These are phyloP conservation scores for Aspergillus novoparasiticus DNA, from an alignment of 2,329 filamentous ascomycete species.

Conservation along the genomic window DNA sequence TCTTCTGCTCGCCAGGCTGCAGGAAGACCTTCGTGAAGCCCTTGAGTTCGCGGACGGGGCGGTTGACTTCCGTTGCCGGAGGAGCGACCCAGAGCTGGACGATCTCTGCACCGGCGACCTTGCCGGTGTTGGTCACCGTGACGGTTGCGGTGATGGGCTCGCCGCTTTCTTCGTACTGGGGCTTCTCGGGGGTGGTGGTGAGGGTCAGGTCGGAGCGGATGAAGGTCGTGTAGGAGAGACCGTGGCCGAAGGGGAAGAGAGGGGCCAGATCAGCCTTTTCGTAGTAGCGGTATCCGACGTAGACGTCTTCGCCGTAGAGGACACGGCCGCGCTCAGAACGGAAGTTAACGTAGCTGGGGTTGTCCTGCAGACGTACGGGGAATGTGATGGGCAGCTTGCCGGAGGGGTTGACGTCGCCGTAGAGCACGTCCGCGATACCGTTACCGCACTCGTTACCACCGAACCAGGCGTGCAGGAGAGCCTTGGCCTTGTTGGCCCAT, in stretches of 20 bases:
- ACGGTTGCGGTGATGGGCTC: conserved; percentile 52
- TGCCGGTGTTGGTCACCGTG: conserved; percentile 56
- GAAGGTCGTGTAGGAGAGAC: conserved; percentile 77
- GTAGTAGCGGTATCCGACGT: conserved; percentile 80
- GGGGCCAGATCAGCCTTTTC: conserved; percentile 68
- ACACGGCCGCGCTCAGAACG: conserved; percentile 69
- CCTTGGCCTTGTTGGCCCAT: conserved; percentile 49
- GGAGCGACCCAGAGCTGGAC: conserved; percentile 58
- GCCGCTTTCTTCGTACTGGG: conserved; percentile 42
- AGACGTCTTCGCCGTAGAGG: conserved; percentile 78
- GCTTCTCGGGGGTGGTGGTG: conserved; percentile 27
- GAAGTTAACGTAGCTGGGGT: conserved; percentile 77
- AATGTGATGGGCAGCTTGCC: conserved; percentile 76
- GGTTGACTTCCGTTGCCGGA: conserved; percentile 53
- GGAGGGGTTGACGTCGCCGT: conserved; percentile 72
- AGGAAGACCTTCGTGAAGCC: conserved; percentile 67
- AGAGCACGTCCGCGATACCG: conserved; percentile 75
- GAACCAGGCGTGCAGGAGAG: conserved; percentile 78
- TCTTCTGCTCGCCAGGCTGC: conserved; percentile 60
- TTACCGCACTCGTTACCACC: conserved; percentile 86
- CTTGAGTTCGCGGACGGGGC: conserved; percentile 65
- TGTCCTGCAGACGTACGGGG: conserved; percentile 68
- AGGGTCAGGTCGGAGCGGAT: conserved; percentile 51
- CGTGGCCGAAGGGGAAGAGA: conserved; percentile 78
- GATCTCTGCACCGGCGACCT: conserved; percentile 56